Base-by-base conservation (phyloP, 2,329 filamentous ascomycete species). In the Penicillium thymicola region DNA sequence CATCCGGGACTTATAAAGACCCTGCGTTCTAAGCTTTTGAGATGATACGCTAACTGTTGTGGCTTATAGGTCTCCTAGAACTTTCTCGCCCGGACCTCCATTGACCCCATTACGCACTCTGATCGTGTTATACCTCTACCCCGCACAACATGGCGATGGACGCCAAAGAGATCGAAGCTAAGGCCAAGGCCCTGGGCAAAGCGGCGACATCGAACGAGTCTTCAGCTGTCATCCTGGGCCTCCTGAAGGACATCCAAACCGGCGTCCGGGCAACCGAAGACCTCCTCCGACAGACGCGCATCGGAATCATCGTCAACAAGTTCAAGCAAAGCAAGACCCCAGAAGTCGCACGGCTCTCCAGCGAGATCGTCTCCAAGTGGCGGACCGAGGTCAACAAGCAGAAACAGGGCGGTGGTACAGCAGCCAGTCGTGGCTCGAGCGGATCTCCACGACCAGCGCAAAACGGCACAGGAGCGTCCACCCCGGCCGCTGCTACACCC, bases 271-370 rank as follows among this genome's bases (percentile, higher is more conserved):
- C 92, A 10, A 94, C 90, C 3, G 94, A 99, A 76, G 91, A 97
- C 65, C 84, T 96, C 66, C 81, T 99, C 63, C 87, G 93, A 70
- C 89, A 89, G 41, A 97, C 93, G n/a, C 89, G 89, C 66, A 93
- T 96, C 50, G 94, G 94, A 66, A 88, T 96, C 63, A 86, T 89
- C 49, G 89, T 97, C 61, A 93, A 92, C 73, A 93, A 92, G 72
- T 84, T 89, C 59, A 92, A 95, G 73, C 75, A 86, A 55, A 89
- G 95, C 79, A 92, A 90, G 73, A 86, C 92, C 42, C 78, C 81
- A 2, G 79, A 81, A 46, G 88, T 97, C 65, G 86, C 88, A 45
- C 84, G 85, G 50, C 80, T 90, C 42, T 92, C 94, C 4, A 82
- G 84, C 58, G 89, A 92, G 68, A 89, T 97, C 55, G 92, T 99